Percentiles rank a stretch among this genome's conserved stretches.
phyloP scores from a whole-genome alignment of 202 grass and related monocot species.

The Sporobolus alterniflorus region DNA sequence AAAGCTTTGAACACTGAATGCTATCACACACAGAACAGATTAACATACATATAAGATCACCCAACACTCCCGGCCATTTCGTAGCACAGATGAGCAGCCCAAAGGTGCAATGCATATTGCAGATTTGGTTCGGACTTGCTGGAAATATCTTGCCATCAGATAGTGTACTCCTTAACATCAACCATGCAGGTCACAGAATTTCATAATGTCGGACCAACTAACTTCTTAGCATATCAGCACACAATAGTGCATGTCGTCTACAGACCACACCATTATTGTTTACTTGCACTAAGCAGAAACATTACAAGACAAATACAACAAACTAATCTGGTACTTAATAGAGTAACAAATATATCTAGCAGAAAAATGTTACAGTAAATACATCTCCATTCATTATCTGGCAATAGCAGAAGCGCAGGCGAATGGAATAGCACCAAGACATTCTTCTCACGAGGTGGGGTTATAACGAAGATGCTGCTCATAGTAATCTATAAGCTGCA shows the following conservation, averaged over 20 bases:
- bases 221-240: conserved; percentile 18
- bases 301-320: neutral
- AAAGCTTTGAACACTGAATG: neutral
- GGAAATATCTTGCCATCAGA: conserved; percentile 1
- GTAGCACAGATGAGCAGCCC: neutral
- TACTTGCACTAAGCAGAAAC: conserved; percentile 5
- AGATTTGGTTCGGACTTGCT: neutral
- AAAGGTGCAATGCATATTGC: neutral
- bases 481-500: conserved; percentile 95
- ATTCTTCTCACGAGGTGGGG: conserved; percentile 58
- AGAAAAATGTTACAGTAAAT: conserved; percentile 37
- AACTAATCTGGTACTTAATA: conserved; percentile 21
- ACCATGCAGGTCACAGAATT: neutral
- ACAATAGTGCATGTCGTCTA: neutral
- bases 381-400: conserved; percentile 1
- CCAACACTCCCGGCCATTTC: neutral
- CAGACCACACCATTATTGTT: neutral
- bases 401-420: neutral
- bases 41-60: neutral
- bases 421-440: neutral
- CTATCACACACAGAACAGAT: neutral
- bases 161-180: neutral
- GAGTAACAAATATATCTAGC: conserved; percentile 23
- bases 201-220: neutral
- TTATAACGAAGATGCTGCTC: conserved; percentile 92